Evolutionary conservation across 164 flowering plant species (phyloP).

Genomic region (Chloranthus sessilifolius): DNA sequence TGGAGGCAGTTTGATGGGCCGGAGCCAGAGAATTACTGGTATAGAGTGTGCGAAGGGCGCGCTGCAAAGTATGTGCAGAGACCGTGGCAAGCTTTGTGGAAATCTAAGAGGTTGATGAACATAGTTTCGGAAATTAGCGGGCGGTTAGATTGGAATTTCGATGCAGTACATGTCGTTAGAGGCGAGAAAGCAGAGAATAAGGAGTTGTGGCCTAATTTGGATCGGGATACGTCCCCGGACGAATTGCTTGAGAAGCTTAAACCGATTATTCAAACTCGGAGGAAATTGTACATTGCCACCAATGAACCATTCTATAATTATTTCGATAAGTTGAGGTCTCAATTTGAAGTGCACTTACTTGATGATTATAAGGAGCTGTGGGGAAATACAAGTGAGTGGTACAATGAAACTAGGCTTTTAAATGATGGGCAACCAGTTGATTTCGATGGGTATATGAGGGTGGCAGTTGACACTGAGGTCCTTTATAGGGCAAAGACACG

Average conservation of each 20-base stretch:
- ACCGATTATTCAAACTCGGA: slow-evolving; percentile 58
- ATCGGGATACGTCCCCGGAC: slow-evolving; percentile 79
- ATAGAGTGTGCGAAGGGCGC: slow-evolving; percentile 87
- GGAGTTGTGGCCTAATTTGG: slow-evolving; percentile 85
- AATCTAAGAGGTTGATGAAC: slow-evolving; percentile 93
- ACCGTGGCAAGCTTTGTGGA: slow-evolving; percentile 96
- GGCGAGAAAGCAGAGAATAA: slow-evolving; percentile 88
- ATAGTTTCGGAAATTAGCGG: slow-evolving; percentile 90
- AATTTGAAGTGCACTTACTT: slow-evolving; percentile 77
- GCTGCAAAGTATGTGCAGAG: slow-evolving; percentile 76
- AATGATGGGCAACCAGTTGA: slow-evolving; percentile 70
- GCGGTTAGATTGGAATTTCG: slow-evolving; percentile 94
- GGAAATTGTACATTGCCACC: slow-evolving; percentile 83
- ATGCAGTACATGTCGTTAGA: slow-evolving; percentile 91
- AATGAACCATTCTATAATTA: slow-evolving; percentile 83
- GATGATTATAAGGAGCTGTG: slow-evolving; percentile 82
- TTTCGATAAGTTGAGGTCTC: slow-evolving; percentile 81
- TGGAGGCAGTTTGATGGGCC: slow-evolving; percentile 90
- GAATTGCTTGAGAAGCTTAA: slow-evolving; percentile 50
- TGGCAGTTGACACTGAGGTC: slow-evolving; percentile 91
- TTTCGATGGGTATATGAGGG: slow-evolving; percentile 97
- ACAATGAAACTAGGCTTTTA: slow-evolving; percentile 64
- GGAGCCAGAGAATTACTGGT: slow-evolving; percentile 97
- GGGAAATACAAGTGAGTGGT: slow-evolving; percentile 89
- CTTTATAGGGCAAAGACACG: slow-evolving; percentile 74